Base-by-base conservation (phyloP, 139 green algal genomes). In the Pedinophyceae sp. region DNA sequence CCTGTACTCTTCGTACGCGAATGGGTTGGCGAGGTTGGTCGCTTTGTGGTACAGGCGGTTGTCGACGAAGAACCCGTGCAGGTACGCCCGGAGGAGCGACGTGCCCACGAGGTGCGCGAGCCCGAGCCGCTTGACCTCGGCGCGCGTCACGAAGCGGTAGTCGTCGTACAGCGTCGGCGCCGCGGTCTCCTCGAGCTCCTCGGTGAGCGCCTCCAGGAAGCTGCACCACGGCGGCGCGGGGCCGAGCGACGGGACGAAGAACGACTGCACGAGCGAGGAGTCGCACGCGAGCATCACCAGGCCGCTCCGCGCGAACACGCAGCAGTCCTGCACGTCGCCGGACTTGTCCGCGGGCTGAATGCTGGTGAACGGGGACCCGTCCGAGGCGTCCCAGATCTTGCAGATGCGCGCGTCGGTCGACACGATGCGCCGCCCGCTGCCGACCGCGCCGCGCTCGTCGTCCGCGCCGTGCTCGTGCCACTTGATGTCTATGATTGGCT, bases 1-100 rank as follows among this genome's bases (percentile, higher is more conserved):
- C 53, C 27, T 59, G 53, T 59, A 59, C 38, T 30, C 16, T 6
- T 59, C 53, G 53, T 59, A 59, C 19, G 25, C 53, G 43, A 59
- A 59, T 47, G 54, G 54, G 22, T 61, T 48, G 20, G 23, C 38
- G 22, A 71, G 24, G 16, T 22, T 28, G 15, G 65, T 70, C 10
- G 80, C 83, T 61, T 89, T 92, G 58, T 79, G 54, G 71, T 92
- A 94, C 24, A 96, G 78, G 7, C 84, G 60, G 51, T 88, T 81
- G 75, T 98, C 80, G 2, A 98, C 51, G 68, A 98, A 97, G 75
- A 87, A 98, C 28, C 91, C 91, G 72, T 98, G 91, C 91, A 98
- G 96, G 81, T 96, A 97, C 26, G 91, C 82, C 2, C 84, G 70
- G 59, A 97, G 75, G 76, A 97, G 69, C 3, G 75, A 60, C 4